A percentile compares a stretch with the other conserved stretches of the same genome.
phyloP scores from a whole-genome alignment of 2,329 filamentous ascomycete genomes.

The Fusarium sp. region DNA sequence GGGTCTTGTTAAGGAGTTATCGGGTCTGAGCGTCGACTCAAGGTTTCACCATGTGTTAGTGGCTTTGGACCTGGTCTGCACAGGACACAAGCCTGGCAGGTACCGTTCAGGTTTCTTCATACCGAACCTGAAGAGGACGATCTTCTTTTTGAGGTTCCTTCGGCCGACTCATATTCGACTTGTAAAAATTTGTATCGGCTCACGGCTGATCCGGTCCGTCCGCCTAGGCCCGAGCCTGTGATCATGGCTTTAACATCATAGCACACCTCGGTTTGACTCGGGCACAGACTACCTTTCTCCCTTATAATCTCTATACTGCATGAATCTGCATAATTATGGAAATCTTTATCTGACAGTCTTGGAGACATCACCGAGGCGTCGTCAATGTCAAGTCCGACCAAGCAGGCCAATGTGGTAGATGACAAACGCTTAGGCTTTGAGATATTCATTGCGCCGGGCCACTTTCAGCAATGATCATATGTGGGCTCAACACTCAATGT shows the following conservation, averaged over 20 bases:
- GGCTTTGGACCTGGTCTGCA: slow-evolving; percentile 25
- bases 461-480: not conserved
- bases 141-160: slow-evolving; percentile 7
- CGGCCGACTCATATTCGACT: slow-evolving; percentile 6
- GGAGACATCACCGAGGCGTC: not conserved
- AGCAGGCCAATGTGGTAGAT: not conserved
- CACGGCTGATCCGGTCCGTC: slow-evolving; percentile 21
- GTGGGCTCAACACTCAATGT: not conserved
- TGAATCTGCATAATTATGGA: slow-evolving; percentile 6
- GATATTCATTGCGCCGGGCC: not conserved
- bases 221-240: not conserved
- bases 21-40: slow-evolving; percentile 43
- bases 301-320: not conserved
- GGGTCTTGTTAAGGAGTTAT: not conserved
- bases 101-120: slow-evolving; percentile 7
- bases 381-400: not conserved
- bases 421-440: not conserved
- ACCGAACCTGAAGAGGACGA: slow-evolving; percentile 13
- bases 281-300: not conserved
- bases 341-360: not conserved
- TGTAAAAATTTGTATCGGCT: slow-evolving; percentile 4
- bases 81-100: not conserved
- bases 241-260: slow-evolving; percentile 1
- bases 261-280: not conserved
- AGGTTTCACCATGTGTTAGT: slow-evolving; percentile 47